Conservation (phyloP, 148 eudicot species). For the Nepenthes mirabilis region DNA sequence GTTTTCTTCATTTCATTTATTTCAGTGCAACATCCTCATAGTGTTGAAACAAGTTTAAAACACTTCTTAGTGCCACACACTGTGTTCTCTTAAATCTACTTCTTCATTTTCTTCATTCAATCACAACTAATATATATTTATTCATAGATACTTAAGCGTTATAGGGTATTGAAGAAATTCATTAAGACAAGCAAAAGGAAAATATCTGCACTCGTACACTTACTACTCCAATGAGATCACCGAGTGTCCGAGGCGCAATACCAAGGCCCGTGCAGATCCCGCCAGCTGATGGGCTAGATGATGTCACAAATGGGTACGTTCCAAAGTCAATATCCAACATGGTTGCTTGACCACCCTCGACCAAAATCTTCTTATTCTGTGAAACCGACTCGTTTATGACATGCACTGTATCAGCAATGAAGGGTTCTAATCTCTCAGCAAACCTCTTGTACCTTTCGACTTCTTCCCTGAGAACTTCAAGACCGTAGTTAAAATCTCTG, state of each 20-base stretch:
- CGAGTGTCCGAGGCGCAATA: constrained; percentile 79
- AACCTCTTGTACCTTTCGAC: constrained; percentile 76
- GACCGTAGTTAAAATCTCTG: constrained; percentile 51
- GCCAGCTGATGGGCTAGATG: constrained; percentile 98
- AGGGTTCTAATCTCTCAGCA: constrained; percentile 95
- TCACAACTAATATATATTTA: no score
- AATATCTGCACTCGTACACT: constrained; percentile 32
- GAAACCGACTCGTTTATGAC: constrained; percentile 63
- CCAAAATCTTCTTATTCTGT: constrained; percentile 62
- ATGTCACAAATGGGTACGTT: constrained; percentile 93
- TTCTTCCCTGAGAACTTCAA: constrained; percentile 60
- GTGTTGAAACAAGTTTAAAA: no score
- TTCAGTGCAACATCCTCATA: no score
- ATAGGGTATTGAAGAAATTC: not conserved
- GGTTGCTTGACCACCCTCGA: constrained; percentile 99
- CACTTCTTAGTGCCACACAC: no score
- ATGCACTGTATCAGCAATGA: constrained; percentile 74
- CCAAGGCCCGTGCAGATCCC: constrained; percentile 99
- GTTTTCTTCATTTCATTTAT: no score
- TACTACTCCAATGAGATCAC: constrained; percentile 96
- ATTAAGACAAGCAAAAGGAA: not conserved
- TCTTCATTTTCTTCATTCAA: no score
- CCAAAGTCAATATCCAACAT: constrained; percentile 98
- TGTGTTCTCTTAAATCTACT: no score
- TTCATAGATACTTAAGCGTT: no score